Evolutionary conservation across 2,329 filamentous ascomycete species (phyloP), one percentile per base, ranked within the genome.

Genomic region (Ceratocystis diversiconidia): DNA sequence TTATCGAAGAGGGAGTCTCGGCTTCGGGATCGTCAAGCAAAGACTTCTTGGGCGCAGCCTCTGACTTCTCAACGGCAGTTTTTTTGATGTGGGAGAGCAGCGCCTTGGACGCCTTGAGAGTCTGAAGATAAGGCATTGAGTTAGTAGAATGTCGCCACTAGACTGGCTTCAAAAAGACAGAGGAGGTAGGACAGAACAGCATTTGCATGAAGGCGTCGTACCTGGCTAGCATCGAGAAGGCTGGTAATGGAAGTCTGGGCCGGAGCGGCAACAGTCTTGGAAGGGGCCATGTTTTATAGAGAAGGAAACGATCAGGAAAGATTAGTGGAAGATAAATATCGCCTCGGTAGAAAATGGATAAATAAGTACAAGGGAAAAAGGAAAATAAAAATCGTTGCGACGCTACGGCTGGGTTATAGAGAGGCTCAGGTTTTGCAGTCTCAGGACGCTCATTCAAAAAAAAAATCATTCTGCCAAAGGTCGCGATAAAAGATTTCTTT

Each of bases 11-110:
- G 25, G 62, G 62, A 22, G 72, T 69, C 61, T 74, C 74, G 44
- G 76, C 75, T 44, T 76, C 76, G 55, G 25, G 55, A 50, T 79
- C 79, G 59, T 73, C 78, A 66, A 86, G 76, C 10, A 86, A 77
- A 69, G 81, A 81, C 72, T 81, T 81, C 76, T 85, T 85, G 69
- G 73, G 72, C 1, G 79, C 73, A 55, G 75, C 76, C 32, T 75
- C 73, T 19, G 75, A 72, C 66, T 78, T 77, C 69, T 80, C 75
- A 70, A 79, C 77, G 57, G 80, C 75, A 5, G 79, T 76, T 72
- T 80, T 82, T 72, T 83, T 81, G 74, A 87, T 84, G 74, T 85
- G 82, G 59, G 79, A 77, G 66, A 87, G 74, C 22, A 87, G 79
- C 36, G 84, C 83, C 72, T 81, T 84, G 69, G 83, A 84, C 44